Percentiles rank a stretch among this genome's conserved stretches.
Evolutionary conservation across 176 grass and related monocot species (phyloP).

Genomic region (Raddia distichophylla): DNA sequence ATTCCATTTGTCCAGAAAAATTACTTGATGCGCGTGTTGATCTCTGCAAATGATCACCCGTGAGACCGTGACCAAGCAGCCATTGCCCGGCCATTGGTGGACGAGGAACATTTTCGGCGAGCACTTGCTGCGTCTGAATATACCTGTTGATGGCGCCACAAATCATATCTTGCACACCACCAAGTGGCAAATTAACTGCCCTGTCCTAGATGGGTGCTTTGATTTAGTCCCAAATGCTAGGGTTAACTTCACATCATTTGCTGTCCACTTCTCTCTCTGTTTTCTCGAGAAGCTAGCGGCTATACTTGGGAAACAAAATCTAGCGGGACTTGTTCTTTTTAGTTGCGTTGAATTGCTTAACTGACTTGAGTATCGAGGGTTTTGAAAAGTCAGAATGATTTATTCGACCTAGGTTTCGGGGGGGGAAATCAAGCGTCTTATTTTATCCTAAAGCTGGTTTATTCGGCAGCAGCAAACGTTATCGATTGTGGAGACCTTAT

Average conservation of each 20-base stretch:
- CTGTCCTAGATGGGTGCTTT: conserved; percentile 9
- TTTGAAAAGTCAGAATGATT: no score
- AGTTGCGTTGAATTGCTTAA: background rate
- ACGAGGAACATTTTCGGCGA: conserved; percentile 32
- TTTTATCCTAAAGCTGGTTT: no score
- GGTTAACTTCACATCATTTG: conserved; percentile 15
- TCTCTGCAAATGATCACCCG: conserved; percentile 3
- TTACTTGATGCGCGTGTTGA: background rate
- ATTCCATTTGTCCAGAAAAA: conserved; percentile 32
- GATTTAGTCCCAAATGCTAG: background rate
- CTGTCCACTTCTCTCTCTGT: background rate
- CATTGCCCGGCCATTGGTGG: background rate
- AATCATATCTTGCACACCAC: background rate
- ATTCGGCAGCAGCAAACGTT: no score
- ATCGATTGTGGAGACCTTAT: no score
- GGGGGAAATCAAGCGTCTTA: no score
- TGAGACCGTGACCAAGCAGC: background rate
- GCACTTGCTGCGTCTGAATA: conserved; percentile 1
- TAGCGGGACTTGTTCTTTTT: background rate
- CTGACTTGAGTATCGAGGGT: no score
- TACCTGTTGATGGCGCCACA: background rate
- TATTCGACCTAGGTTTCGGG: no score
- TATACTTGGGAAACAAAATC: background rate
- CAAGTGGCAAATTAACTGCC: conserved; percentile 36
- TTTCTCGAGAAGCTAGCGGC: background rate